Percentiles rank a stretch among this genome's conserved stretches.
These are phyloP conservation scores for Kitagawia praeruptora DNA, from an alignment of 129 eudicot species.

Conservation along the genomic window DNA sequence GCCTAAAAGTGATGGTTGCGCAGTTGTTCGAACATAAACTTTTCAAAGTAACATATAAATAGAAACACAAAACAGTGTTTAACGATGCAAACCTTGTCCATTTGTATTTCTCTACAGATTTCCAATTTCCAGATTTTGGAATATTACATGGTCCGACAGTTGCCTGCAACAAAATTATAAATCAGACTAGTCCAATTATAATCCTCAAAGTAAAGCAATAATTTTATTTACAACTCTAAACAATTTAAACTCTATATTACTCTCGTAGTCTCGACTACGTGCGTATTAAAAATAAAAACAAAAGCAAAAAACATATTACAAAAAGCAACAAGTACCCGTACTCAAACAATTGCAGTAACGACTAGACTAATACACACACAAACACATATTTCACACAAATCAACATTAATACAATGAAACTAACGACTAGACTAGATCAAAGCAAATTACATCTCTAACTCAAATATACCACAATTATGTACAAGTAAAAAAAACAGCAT, in stretches of 20 bases:
- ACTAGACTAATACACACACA: too few species aligned
- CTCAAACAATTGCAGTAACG: neutral
- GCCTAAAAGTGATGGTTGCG: neutral
- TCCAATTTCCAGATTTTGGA: conserved; percentile 96
- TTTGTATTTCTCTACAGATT: conserved; percentile 92
- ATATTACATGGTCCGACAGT: conserved; percentile 87
- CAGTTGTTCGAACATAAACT: neutral
- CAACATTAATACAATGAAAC: neutral
- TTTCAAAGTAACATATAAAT: neutral
- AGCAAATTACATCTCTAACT: neutral
- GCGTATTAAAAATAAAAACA: neutral
- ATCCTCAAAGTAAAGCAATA: conserved; percentile 5
- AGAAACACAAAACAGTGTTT: neutral
- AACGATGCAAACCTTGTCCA: conserved; percentile 76
- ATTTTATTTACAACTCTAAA: neutral
- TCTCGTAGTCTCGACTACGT: neutral
- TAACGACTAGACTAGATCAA: neutral
- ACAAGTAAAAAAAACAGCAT: too few species aligned
- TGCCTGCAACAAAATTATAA: conserved; percentile 51
- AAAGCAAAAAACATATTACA: neutral
- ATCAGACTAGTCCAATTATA: conserved; percentile 10
- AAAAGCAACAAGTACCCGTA: neutral
- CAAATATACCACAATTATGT: neutral
- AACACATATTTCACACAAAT: too few species aligned
- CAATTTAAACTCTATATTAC: neutral